phyloP scores from a whole-genome alignment of 768 basidiomycete species.

The Boletus eberwhitei region DNA sequence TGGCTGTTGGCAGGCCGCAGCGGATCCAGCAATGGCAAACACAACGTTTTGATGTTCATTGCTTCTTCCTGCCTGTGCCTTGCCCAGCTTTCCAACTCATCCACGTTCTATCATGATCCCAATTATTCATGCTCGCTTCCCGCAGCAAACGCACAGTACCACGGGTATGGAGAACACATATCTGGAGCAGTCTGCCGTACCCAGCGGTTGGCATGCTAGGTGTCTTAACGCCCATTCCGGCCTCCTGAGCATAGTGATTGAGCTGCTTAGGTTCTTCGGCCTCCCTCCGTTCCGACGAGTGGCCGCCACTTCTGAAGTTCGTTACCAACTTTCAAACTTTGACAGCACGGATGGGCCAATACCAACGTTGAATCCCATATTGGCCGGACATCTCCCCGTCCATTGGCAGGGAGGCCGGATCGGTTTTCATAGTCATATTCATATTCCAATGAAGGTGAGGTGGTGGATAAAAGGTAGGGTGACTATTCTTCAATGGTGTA shows the following conservation, averaged over 20 bases:
- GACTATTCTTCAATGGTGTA: background rate
- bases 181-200: background rate
- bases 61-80: background rate
- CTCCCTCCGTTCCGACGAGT: background rate
- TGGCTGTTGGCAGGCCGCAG: constrained; percentile 18
- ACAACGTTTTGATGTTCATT: constrained; percentile 8
- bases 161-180: background rate
- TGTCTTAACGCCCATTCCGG: background rate
- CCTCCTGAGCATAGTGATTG: too few species aligned
- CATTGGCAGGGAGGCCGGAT: constrained; percentile 4
- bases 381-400: background rate
- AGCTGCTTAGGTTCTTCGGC: background rate
- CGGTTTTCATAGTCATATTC: background rate
- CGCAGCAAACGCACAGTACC: background rate
- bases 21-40: background rate
- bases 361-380: background rate
- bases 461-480: constrained; percentile 13
- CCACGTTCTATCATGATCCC: background rate
- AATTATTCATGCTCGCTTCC: background rate
- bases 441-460: background rate
- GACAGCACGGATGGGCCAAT: background rate
- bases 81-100: background rate
- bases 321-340: background rate
- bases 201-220: constrained; percentile 10
- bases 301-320: background rate